Evolutionary conservation across 805 yeast species (phyloP), one percentile per base, ranked within the genome.

Genomic region (Saturnispora serradocipensis): DNA sequence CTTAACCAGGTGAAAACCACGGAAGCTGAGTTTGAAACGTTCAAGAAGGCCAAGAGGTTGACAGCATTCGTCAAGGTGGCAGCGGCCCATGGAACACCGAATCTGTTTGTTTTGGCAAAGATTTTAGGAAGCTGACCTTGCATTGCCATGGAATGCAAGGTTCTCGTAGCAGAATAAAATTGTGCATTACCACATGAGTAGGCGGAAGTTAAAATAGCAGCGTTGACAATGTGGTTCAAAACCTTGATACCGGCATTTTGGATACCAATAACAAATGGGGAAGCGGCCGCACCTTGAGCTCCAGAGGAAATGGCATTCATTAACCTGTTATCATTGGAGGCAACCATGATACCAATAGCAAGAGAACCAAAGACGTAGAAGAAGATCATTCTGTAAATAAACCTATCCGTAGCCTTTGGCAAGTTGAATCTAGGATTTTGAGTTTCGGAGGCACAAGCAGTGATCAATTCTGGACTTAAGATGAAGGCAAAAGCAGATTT

Each of bases 401-500:
- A 79, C 58, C 82, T 72, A 43, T 68, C 72, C 34, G 85, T 73
- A 22, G 87, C 86, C 62, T 80, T 80, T 25, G 84, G 79, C 46
- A 83, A 72, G 53, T 76, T 78, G 58, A 75, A 70, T 62, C 86
- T 72, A 51, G 85, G 86, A 56, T 74, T 74, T 51, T 71, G 67
- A 50, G 80, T 73, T 65, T 82, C 88, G 16, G 81, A 75, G n/a
- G 81, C 76, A 34, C 81, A 56, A 3, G 56, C 65, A 7, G 76
- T 80, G 56, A 82, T 75, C 59, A 82, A 70, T 67, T 82, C 88
- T 16, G 86, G 86, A 25, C 82, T 68, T 46, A 80, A 71, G 56
- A 82, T 77, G 58, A 81, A 81, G 0, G 86, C 78, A 58, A 80
- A 82, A n/a, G 81, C 86, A 35, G 84, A 80, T 58, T 78, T 80